A percentile compares a stretch with the other conserved stretches of the same genome.
phyloP scores from a whole-genome alignment of 345 rosid species.

The Pugionium dolabratum region DNA sequence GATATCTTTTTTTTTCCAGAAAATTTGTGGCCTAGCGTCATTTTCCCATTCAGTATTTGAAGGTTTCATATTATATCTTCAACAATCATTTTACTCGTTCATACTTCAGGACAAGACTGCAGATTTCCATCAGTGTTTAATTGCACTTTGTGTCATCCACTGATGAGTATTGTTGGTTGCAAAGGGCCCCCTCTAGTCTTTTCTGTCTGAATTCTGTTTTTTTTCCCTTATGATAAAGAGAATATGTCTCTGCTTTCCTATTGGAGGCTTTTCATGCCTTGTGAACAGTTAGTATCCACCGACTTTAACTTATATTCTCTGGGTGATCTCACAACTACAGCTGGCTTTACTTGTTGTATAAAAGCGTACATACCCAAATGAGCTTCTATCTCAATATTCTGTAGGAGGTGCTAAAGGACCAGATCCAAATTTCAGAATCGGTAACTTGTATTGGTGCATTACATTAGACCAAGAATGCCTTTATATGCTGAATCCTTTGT shows the following conservation, averaged over 20 bases:
- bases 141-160: constrained; percentile 40
- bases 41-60: neutral
- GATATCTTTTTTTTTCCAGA: neutral
- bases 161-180: constrained; percentile 28
- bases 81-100: constrained; percentile 10
- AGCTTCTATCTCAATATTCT: constrained; percentile 17
- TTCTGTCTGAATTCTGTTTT: constrained; percentile 28
- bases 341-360: constrained; percentile 19
- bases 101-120: constrained; percentile 34
- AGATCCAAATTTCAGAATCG: constrained; percentile 35
- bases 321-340: constrained; percentile 22
- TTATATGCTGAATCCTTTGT: constrained; percentile 17
- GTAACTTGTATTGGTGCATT: constrained; percentile 31
- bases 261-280: constrained; percentile 33
- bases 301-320: constrained; percentile 32
- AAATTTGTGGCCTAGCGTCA: constrained; percentile 15
- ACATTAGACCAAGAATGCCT: constrained; percentile 9
- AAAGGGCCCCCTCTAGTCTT: constrained; percentile 38
- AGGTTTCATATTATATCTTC: neutral
- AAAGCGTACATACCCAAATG: constrained; percentile 19
- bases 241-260: constrained; percentile 25
- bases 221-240: constrained; percentile 3
- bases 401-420: constrained; percentile 5
- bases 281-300: constrained; percentile 29
- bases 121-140: constrained; percentile 28